phyloP scores from a whole-genome alignment of 345 rosid genomes.

The Euclidium syriacum region DNA sequence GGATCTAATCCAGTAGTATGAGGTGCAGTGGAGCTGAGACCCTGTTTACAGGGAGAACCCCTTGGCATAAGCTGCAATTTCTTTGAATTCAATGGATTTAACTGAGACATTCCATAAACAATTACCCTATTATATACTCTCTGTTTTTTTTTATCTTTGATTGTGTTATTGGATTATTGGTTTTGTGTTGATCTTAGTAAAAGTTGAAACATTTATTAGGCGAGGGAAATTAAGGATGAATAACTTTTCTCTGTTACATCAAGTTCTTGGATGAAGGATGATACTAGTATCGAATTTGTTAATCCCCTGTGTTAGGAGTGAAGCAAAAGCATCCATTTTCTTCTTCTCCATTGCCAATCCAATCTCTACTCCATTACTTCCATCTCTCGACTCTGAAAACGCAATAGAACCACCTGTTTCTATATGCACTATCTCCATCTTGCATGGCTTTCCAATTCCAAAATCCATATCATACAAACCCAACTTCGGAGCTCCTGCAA shows the following conservation, averaged over 20 bases:
- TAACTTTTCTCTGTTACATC: neutral
- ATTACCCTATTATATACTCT: too few species aligned
- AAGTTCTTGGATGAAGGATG: neutral
- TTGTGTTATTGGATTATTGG: too few species aligned
- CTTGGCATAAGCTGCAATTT: slow-evolving; percentile 45
- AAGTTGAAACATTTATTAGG: too few species aligned
- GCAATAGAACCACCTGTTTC: slow-evolving; percentile 25
- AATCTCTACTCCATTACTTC: slow-evolving; percentile 21
- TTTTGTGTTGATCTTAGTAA: too few species aligned
- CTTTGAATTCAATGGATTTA: slow-evolving; percentile 30
- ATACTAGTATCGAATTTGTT: neutral
- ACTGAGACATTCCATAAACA: slow-evolving; percentile 37
- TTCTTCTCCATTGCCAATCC: slow-evolving; percentile 11
- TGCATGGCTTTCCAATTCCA: slow-evolving; percentile 14
- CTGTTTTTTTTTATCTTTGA: too few species aligned
- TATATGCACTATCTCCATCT: slow-evolving; percentile 22
- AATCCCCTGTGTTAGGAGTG: neutral
- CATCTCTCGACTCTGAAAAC: slow-evolving; percentile 9
- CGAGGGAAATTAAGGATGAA: too few species aligned
- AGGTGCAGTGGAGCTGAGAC: slow-evolving; percentile 29
- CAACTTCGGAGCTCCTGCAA: slow-evolving; percentile 36
- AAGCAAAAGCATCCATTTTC: slow-evolving; percentile 5
- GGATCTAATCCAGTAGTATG: slow-evolving; percentile 3
- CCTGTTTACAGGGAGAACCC: slow-evolving; percentile 49
- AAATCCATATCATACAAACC: slow-evolving; percentile 20